Conservation (phyloP, 2,329 filamentous ascomycete species). For the Beauveria pseudobassiana region DNA sequence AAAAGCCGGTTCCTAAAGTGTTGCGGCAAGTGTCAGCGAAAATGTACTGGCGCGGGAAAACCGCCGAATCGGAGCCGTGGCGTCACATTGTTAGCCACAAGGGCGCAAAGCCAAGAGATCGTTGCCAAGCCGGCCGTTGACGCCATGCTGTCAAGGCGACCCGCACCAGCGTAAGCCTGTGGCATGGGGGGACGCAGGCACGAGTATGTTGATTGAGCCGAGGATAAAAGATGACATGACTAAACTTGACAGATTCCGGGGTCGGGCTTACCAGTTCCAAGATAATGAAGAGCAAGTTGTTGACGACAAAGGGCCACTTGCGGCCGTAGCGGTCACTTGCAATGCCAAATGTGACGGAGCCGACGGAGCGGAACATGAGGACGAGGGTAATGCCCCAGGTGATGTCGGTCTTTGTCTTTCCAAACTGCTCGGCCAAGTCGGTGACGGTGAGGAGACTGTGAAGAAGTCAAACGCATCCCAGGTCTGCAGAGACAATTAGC, state of each 20-base stretch:
- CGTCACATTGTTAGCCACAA: not conserved
- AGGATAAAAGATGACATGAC: not conserved
- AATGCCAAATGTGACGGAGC: conserved; percentile 47
- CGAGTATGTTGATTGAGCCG: not conserved
- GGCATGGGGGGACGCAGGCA: not conserved
- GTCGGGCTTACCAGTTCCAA: conserved; percentile 54
- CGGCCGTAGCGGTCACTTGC: conserved; percentile 49
- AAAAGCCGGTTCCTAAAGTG: conserved; percentile 55
- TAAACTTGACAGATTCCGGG: not conserved
- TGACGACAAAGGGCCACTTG: conserved; percentile 68
- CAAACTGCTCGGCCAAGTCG: conserved; percentile 45
- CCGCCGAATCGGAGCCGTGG: conserved; percentile 3
- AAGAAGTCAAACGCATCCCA: conserved; percentile 63
- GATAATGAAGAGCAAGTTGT: conserved; percentile 64
- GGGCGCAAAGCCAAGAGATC: conserved; percentile 7
- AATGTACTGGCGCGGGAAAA: not conserved
- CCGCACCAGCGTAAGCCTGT: conserved; percentile 4
- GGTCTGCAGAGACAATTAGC: conserved; percentile 29
- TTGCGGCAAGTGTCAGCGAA: not conserved
- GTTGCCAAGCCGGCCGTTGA: not conserved
- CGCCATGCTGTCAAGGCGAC: not conserved
- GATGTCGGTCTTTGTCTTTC: conserved; percentile 47
- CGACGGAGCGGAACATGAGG: conserved; percentile 52
- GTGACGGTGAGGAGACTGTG: conserved; percentile 54
- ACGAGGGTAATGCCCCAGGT: conserved; percentile 59